Percentiles rank a stretch among this genome's conserved stretches.
Evolutionary conservation across 768 basidiomycete genomes (phyloP).

Genomic region (Tricholoma matsutake): DNA sequence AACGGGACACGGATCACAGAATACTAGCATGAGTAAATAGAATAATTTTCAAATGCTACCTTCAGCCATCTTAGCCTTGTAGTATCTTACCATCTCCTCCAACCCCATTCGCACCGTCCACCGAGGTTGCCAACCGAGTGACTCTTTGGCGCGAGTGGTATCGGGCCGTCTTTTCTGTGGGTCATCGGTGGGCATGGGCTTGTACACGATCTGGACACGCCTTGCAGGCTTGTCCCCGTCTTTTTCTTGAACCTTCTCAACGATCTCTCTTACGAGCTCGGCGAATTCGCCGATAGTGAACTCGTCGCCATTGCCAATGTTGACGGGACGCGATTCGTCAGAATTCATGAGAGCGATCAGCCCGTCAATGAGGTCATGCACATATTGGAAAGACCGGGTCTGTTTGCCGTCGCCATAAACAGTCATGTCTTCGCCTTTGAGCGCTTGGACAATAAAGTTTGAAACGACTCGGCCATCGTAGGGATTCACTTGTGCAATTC

Average conservation of each 20-base stretch:
- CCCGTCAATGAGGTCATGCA: constrained; percentile 96
- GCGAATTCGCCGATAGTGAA: constrained; percentile 96
- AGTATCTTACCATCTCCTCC: constrained; percentile 93
- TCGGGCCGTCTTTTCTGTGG: constrained; percentile 94
- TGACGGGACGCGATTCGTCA: constrained; percentile 87
- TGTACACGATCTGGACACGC: constrained; percentile 68
- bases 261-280: constrained; percentile 85
- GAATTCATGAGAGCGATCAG: constrained; percentile 95
- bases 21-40: neutral
- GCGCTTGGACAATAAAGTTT: constrained; percentile 97
- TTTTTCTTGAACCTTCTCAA: constrained; percentile 88
- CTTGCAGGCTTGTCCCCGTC: constrained; percentile 55
- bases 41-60: constrained; percentile 56
- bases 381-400: constrained; percentile 96
- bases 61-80: constrained; percentile 86
- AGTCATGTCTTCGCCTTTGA: constrained; percentile 95
- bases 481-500: constrained; percentile 72
- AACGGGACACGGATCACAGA: neutral
- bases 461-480: constrained; percentile 97
- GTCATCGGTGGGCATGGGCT: constrained; percentile 86
- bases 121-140: constrained; percentile 85
- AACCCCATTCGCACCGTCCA: constrained; percentile 94
- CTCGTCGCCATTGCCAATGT: constrained; percentile 95
- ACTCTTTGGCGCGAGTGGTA: constrained; percentile 83
- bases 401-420: constrained; percentile 93